Conservation (phyloP, 2,329 filamentous ascomycete species). For the Fusarium sarcochroum region DNA sequence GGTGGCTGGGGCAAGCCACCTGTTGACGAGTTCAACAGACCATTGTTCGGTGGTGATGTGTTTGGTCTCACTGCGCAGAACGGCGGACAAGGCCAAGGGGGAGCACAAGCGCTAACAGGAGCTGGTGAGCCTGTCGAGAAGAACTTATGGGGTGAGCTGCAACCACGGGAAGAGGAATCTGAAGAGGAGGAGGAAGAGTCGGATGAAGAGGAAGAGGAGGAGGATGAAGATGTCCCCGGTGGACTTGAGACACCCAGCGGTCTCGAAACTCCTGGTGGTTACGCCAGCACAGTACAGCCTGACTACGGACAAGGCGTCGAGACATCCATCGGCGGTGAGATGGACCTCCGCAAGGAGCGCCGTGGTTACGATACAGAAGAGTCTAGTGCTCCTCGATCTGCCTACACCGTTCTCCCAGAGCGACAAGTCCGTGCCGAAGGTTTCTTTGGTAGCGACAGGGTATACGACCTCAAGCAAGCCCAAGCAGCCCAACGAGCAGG, state of each 20-base stretch:
- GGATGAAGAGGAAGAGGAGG: conserved; percentile 76
- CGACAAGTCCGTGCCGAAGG: conserved; percentile 87
- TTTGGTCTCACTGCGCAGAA: conserved; percentile 78
- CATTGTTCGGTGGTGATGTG: conserved; percentile 93
- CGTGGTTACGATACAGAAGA: conserved; percentile 92
- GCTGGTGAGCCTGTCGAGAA: conserved; percentile 86
- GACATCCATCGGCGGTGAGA: conserved; percentile 85
- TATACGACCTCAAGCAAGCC: conserved; percentile 81
- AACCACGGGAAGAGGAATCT: conserved; percentile 80
- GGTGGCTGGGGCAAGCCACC: conserved; percentile 97
- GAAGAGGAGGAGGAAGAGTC: conserved; percentile 83
- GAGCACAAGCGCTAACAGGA: conserved; percentile 55
- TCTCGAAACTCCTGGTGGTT: conserved; percentile 83
- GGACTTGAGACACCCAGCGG: conserved; percentile 83
- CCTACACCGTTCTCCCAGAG: conserved; percentile 92
- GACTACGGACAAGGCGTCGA: conserved; percentile 80
- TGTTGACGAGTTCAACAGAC: conserved; percentile 91
- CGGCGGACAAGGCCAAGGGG: conserved; percentile 54
- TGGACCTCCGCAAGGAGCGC: conserved; percentile 88
- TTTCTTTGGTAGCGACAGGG: conserved; percentile 96
- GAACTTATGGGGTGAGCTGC: conserved; percentile 91
- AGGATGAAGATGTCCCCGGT: conserved; percentile 71
- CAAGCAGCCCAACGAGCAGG: conserved; percentile 63
- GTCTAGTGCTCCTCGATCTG: conserved; percentile 77
- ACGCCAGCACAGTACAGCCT: conserved; percentile 84